These are phyloP conservation scores for Ogataea parapolymorpha DNA, from an alignment of 805 yeast species.

Conservation along the genomic window DNA sequence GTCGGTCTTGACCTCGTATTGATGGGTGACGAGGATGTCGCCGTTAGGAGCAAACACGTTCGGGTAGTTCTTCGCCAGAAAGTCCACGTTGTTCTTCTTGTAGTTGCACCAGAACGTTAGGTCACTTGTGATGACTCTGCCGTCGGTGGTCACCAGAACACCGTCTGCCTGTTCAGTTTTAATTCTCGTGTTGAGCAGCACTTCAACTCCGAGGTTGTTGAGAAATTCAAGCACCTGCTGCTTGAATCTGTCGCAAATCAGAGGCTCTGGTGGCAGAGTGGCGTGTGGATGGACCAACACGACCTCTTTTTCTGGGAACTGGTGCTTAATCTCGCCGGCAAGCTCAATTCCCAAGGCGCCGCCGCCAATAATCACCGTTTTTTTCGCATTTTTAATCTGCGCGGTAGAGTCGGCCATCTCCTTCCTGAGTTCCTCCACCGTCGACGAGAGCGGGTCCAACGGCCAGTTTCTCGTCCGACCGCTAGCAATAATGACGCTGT, in stretches of 20 bases:
- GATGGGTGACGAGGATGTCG: constrained; percentile 10
- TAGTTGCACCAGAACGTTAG: constrained; percentile 16
- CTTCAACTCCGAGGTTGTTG: constrained; percentile 7
- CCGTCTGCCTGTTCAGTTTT: constrained; percentile 5
- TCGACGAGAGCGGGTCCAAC: constrained; percentile 45
- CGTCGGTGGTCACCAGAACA: constrained; percentile 8
- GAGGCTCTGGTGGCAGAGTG: constrained; percentile 36
- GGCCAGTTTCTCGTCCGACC: constrained; percentile 56
- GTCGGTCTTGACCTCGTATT: constrained; percentile 6
- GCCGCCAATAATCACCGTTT: constrained; percentile 48
- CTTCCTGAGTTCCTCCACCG: constrained; percentile 33
- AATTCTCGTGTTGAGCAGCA: constrained; percentile 12
- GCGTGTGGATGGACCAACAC: constrained; percentile 41
- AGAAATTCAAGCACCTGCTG: constrained; percentile 2
- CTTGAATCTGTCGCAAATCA: constrained; percentile 11
- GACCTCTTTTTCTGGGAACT: constrained; percentile 37
- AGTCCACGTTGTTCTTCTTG: constrained; percentile 13
- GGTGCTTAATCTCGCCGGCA: constrained; percentile 44
- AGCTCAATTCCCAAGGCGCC: constrained; percentile 53
- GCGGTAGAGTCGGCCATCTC: constrained; percentile 40
- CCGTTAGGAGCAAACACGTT: constrained; percentile 9
- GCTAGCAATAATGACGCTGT: constrained; percentile 45
- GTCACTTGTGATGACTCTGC: constrained; percentile 8
- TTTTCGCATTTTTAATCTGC: constrained; percentile 34
- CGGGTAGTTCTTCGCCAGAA: constrained; percentile 7